Conservation (phyloP, 2,329 filamentous ascomycete genomes). For the Celoporthe dispersa region DNA sequence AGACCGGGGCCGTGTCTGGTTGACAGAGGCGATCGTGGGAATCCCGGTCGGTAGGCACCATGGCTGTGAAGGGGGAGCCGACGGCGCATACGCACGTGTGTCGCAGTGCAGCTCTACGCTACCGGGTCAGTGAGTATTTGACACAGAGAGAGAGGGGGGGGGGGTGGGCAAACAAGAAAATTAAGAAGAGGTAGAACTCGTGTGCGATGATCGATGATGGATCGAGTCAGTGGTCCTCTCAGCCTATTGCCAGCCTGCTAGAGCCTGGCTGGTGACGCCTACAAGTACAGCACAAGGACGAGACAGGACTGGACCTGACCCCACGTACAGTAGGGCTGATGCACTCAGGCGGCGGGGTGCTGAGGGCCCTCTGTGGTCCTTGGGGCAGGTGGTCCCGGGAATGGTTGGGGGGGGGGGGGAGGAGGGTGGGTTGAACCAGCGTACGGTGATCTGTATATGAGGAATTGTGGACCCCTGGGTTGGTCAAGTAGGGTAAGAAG, state of each 20-base stretch:
- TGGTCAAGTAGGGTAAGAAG: not conserved
- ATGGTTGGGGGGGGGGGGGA: not conserved
- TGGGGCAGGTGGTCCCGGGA: not conserved
- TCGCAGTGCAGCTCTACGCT: conserved; percentile 1
- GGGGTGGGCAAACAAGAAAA: not conserved
- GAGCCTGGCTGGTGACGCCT: not conserved
- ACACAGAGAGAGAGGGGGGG: not conserved
- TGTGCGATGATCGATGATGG: not conserved
- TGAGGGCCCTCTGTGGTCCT: not conserved
- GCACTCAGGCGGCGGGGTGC: not conserved
- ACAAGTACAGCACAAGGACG: not conserved
- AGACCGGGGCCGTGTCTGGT: conserved; percentile 6
- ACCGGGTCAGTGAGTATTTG: no score
- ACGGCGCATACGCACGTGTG: conserved; percentile 15
- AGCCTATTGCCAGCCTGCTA: not conserved
- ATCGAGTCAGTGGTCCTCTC: not conserved
- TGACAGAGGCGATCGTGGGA: conserved; percentile 6
- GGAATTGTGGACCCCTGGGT: not conserved
- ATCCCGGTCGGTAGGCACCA: conserved; percentile 21
- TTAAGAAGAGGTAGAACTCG: not conserved
- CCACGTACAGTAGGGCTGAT: not conserved
- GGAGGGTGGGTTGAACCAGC: not conserved
- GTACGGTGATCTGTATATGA: not conserved
- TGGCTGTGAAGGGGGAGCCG: conserved; percentile 10
- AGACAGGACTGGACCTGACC: not conserved